Percentiles rank a stretch among this genome's conserved stretches.
phyloP scores from a whole-genome alignment of 495 filamentous ascomycete genomes.

The Penicillium arizonense region DNA sequence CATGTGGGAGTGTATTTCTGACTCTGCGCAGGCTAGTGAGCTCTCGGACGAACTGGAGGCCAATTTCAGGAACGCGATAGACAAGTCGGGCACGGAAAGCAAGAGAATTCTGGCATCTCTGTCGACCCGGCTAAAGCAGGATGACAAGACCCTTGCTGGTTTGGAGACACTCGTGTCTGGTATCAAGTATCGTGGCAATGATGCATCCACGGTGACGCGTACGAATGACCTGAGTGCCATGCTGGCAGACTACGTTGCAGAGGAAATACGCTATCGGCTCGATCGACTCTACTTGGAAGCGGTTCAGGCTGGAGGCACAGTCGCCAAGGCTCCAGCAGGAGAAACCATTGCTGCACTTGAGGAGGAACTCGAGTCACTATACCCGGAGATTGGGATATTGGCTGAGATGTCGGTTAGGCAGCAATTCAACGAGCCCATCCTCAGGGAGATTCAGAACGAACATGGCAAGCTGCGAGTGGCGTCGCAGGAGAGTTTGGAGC shows the following conservation, averaged over 20 bases:
- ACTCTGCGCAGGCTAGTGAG: constrained; percentile 31
- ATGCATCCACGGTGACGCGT: constrained; percentile 29
- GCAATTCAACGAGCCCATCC: constrained; percentile 56
- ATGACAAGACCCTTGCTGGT: constrained; percentile 33
- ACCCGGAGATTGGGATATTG: constrained; percentile 60
- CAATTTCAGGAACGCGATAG: constrained; percentile 28
- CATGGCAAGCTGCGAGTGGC: constrained; percentile 30
- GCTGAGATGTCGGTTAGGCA: constrained; percentile 62
- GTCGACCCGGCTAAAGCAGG: constrained; percentile 36
- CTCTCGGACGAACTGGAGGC: constrained; percentile 32
- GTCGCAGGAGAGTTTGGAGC: constrained; percentile 34
- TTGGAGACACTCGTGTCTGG: constrained; percentile 30
- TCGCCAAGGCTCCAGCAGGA: not conserved
- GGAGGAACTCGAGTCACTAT: constrained; percentile 60
- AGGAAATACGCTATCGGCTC: constrained; percentile 44
- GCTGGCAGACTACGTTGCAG: constrained; percentile 32
- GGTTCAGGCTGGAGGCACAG: constrained; percentile 10
- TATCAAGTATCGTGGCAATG: constrained; percentile 26
- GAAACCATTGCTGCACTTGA: constrained; percentile 41
- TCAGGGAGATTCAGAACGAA: constrained; percentile 37
- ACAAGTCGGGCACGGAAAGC: constrained; percentile 31
- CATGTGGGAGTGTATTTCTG: constrained; percentile 11
- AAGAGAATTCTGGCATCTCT: constrained; percentile 36
- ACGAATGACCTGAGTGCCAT: constrained; percentile 24
- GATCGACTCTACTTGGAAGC: constrained; percentile 44